Conservation (phyloP, 306 rosid species). For the Trichosanthes truncata region DNA sequence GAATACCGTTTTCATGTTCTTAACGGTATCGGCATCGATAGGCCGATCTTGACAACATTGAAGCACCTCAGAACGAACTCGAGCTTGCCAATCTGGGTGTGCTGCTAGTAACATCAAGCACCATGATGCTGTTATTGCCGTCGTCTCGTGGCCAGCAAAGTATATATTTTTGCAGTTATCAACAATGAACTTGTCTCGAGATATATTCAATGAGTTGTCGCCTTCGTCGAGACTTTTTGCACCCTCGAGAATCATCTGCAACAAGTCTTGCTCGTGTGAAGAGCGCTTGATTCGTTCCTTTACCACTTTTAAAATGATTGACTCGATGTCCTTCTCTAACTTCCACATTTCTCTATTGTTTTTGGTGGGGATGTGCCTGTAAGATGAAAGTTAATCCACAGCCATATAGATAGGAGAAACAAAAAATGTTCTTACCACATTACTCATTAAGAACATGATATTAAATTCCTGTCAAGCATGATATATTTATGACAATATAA, state of each 20-base stretch:
- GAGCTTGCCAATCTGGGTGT: conserved; percentile 75
- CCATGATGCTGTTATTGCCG: conserved; percentile 76
- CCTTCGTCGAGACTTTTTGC: conserved; percentile 22
- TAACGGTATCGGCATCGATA: conserved; percentile 39
- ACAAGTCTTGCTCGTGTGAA: conserved; percentile 33
- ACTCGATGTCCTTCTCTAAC: conserved; percentile 45
- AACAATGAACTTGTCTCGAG: conserved; percentile 48
- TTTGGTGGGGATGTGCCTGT: conserved; percentile 46
- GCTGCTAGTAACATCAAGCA: conserved; percentile 74
- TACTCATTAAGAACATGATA: background rate
- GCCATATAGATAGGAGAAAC: background rate
- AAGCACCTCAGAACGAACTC: conserved; percentile 46
- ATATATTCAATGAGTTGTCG: background rate
- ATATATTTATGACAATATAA: too few species aligned
- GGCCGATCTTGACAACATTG: conserved; percentile 46
- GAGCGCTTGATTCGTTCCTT: conserved; percentile 22
- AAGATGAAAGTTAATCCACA: background rate
- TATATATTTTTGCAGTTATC: conserved; percentile 92
- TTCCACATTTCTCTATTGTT: conserved; percentile 46
- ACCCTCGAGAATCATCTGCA: conserved; percentile 56
- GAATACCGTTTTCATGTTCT: conserved; percentile 51
- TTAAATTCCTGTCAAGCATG: background rate
- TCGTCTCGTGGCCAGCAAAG: conserved; percentile 92
- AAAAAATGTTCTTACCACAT: background rate
- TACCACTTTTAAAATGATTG: conserved; percentile 31